Conservation (phyloP, 2,329 filamentous ascomycete species). For the Colletotrichum higginsianum region DNA sequence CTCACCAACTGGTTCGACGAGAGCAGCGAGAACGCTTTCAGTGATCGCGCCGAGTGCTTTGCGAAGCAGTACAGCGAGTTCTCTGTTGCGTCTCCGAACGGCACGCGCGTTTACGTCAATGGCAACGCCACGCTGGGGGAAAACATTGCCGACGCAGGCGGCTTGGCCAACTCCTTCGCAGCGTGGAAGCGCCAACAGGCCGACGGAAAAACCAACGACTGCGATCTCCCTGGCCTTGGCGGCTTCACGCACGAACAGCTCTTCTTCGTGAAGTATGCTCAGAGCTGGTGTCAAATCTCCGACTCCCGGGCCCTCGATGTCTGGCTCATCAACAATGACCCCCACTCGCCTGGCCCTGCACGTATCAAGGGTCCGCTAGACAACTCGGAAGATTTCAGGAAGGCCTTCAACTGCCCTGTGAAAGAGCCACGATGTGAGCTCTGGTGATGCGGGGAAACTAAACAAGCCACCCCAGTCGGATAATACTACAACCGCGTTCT, state of each 20-base stretch:
- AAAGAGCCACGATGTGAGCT: conserved; percentile 79
- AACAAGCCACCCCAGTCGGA: too few relatives aligned
- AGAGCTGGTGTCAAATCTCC: conserved; percentile 76
- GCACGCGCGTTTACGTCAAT: conserved; percentile 71
- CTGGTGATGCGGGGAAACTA: conserved; percentile 63
- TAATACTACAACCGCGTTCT: too few relatives aligned
- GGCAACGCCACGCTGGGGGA: conserved; percentile 75
- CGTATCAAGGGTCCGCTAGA: conserved; percentile 74
- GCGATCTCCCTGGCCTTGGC: conserved; percentile 71
- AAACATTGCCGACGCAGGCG: conserved; percentile 82
- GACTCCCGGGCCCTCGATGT: conserved; percentile 68
- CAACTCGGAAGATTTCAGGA: conserved; percentile 76
- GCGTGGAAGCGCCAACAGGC: conserved; percentile 74
- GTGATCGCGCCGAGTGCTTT: conserved; percentile 74
- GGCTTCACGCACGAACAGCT: conserved; percentile 77
- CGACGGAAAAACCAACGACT: conserved; percentile 60
- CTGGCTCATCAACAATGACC: conserved; percentile 71
- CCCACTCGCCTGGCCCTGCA: conserved; percentile 75
- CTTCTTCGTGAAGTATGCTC: conserved; percentile 76
- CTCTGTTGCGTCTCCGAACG: conserved; percentile 69
- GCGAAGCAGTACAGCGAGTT: conserved; percentile 75
- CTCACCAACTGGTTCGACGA: conserved; percentile 78
- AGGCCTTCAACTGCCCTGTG: conserved; percentile 75
- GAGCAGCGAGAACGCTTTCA: conserved; percentile 69
- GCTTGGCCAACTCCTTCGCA: conserved; percentile 73